Conservation (phyloP, 345 rosid species). For the Hirschfeldia incana region DNA sequence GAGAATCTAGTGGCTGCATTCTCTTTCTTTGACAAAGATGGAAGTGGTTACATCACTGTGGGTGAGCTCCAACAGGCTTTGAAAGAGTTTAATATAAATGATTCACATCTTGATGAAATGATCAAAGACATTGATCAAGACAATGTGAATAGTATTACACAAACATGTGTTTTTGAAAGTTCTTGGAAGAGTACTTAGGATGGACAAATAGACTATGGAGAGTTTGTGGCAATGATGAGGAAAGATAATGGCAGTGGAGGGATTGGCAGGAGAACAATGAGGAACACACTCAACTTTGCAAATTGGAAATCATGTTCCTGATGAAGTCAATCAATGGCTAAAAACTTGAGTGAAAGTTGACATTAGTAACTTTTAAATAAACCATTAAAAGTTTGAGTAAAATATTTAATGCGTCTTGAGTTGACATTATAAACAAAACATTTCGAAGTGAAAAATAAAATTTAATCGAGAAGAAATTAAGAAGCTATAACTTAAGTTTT, state of each 20-base stretch:
- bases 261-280: slow-evolving; percentile 63
- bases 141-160: slow-evolving; percentile 49
- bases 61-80: slow-evolving; percentile 78
- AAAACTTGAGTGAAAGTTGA: slow-evolving; percentile 1
- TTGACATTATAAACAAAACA: slow-evolving; percentile 1
- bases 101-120: slow-evolving; percentile 72
- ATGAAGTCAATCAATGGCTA: slow-evolving; percentile 11
- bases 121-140: slow-evolving; percentile 41
- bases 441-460: slow-evolving; percentile 6
- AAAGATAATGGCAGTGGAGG: slow-evolving; percentile 66
- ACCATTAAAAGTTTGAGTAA: neutral
- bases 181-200: slow-evolving; percentile 43
- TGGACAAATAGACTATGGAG: slow-evolving; percentile 72
- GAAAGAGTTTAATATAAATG: slow-evolving; percentile 67
- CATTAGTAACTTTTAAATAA: neutral
- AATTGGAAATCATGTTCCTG: slow-evolving; percentile 46
- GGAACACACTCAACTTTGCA: slow-evolving; percentile 49
- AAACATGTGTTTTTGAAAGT: neutral
- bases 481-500: slow-evolving; percentile 11
- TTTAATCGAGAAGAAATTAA: neutral
- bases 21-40: slow-evolving; percentile 35
- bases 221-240: slow-evolving; percentile 80
- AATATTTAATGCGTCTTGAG: neutral
- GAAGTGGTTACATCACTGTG: slow-evolving; percentile 51
- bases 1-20: slow-evolving; percentile 72